Base-by-base conservation (phyloP, 2,329 filamentous ascomycete genomes). In the Gnomoniopsis sp. region DNA sequence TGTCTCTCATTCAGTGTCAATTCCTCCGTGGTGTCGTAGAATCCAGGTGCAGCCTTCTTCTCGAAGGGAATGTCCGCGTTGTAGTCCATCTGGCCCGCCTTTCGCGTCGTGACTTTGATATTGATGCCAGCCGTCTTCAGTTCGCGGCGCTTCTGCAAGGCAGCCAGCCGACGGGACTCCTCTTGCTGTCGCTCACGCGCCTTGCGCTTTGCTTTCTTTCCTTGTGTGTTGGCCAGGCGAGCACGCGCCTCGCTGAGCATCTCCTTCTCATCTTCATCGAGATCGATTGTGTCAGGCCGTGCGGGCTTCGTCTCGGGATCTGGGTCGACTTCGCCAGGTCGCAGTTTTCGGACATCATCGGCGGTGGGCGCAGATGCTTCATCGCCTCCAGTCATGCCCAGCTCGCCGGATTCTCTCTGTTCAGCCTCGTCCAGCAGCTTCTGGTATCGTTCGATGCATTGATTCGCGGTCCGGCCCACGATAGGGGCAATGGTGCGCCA, bases 11-110 rank as follows among this genome's bases (percentile, higher is more conserved):
- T 99, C 65, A 80, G 82, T 4, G 78, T 75, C 65, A 89, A 79
- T 71, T 99, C 95, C 15, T 97, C 92, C 3, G 79, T 80, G 0
- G 95, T 99, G 71, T 99, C 93, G 75, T 93, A 96, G 72, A 99
- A 99, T 14, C 95, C 95, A 22, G 87, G 79, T 0, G 89, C 88
- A 0, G 95, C 88, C 64, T 90, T 90, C 74, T 95, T 97, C 73
- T 99, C 95, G 65, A 99, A 98, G 0, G 95, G 95, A 64, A 99
- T 96, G 67, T 99, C 95, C 67, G 95, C 95, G 74, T 99, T 99
- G 79, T 99, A 99, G 74, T 99, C 95, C 91, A 99, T 99, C 77
- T 98, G 89, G 0, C 95, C 95, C 79, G 91, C 88, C 79, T 98
- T 98, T 61, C 89, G 86, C 15, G 89, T 95, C 2, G 87, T 87